Evolutionary conservation across 108 stramenopile species (phyloP).

Genomic region (Nitzschia putrida): DNA sequence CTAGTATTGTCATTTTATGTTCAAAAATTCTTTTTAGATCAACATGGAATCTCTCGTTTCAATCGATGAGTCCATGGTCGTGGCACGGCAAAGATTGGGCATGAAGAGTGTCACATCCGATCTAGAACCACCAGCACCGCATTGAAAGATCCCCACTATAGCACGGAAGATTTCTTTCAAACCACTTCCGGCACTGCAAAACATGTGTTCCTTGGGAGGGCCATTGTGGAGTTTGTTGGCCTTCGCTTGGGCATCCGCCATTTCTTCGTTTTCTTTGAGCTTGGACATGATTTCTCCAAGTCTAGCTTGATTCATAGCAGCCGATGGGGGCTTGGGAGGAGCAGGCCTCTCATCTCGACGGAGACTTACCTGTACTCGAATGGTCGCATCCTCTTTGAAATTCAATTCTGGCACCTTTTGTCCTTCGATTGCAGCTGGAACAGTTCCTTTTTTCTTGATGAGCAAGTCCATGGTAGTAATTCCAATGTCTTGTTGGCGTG

Average conservation of each 20-base stretch:
- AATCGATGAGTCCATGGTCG: slow-evolving; percentile 36
- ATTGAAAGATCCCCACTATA: slow-evolving; percentile 11
- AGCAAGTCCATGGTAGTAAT: slow-evolving; percentile 38
- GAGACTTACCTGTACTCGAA: slow-evolving; percentile 32
- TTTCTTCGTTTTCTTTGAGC: slow-evolving; percentile 23
- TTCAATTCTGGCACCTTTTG: neutral
- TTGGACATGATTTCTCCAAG: slow-evolving; percentile 27
- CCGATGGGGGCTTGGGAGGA: slow-evolving; percentile 9
- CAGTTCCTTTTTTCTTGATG: slow-evolving; percentile 16
- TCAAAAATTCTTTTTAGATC: slow-evolving; percentile 5
- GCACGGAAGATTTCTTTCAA: slow-evolving; percentile 10
- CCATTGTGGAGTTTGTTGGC: slow-evolving; percentile 1
- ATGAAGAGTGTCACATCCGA: slow-evolving; percentile 4
- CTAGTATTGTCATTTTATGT: neutral
- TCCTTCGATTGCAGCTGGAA: neutral
- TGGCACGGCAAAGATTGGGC: slow-evolving; percentile 3
- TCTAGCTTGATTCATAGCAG: slow-evolving; percentile 5
- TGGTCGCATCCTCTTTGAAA: slow-evolving; percentile 25
- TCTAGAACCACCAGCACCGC: neutral
- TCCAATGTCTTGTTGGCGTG: slow-evolving; percentile 18
- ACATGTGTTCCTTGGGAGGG: neutral
- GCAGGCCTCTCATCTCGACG: neutral
- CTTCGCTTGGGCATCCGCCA: slow-evolving; percentile 3
- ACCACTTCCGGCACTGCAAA: slow-evolving; percentile 17
- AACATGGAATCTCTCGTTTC: slow-evolving; percentile 33